These are phyloP conservation scores for Aspergillus sclerotioniger DNA, from an alignment of 495 filamentous ascomycete species.

Conservation along the genomic window DNA sequence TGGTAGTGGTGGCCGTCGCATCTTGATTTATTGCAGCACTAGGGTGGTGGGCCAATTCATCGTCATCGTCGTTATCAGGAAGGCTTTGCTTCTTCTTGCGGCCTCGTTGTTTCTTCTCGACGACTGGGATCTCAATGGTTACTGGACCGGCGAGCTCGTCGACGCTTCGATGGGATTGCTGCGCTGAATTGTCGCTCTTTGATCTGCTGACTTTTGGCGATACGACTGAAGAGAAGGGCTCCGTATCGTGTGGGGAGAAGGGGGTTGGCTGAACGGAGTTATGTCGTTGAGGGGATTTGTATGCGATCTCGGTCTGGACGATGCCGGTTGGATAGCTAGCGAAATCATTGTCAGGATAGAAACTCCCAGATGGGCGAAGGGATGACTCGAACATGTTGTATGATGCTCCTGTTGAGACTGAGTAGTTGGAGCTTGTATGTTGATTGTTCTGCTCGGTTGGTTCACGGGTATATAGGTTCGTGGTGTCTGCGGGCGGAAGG, in stretches of 20 bases:
- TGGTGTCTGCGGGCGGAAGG: not conserved
- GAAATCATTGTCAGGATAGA: conserved; percentile 8
- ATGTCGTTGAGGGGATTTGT: conserved; percentile 20
- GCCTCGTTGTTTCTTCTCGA: conserved; percentile 33
- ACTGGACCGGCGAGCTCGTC: conserved; percentile 33
- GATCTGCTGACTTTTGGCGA: conserved; percentile 24
- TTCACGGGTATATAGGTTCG: not conserved
- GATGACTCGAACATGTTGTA: conserved; percentile 32
- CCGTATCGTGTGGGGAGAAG: conserved; percentile 42
- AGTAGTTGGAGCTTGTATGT: conserved; percentile 3
- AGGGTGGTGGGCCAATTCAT: conserved; percentile 27
- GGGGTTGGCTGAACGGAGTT: conserved; percentile 27
- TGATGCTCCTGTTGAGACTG: conserved; percentile 15
- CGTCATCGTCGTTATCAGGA: conserved; percentile 29
- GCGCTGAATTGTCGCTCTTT: conserved; percentile 27
- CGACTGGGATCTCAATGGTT: conserved; percentile 19
- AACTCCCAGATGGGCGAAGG: conserved; percentile 6
- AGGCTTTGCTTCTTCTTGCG: conserved; percentile 33
- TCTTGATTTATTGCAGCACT: not conserved
- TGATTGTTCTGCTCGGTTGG: not conserved
- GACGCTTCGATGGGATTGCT: conserved; percentile 22
- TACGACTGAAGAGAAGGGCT: conserved; percentile 38
- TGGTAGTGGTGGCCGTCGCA: not conserved
- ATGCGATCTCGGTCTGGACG: conserved; percentile 14
- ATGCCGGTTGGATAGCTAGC: conserved; percentile 6